Evolutionary conservation across 2,329 filamentous ascomycete species (phyloP), one percentile per base, ranked within the genome.

Genomic region (Claviceps pusilla): DNA sequence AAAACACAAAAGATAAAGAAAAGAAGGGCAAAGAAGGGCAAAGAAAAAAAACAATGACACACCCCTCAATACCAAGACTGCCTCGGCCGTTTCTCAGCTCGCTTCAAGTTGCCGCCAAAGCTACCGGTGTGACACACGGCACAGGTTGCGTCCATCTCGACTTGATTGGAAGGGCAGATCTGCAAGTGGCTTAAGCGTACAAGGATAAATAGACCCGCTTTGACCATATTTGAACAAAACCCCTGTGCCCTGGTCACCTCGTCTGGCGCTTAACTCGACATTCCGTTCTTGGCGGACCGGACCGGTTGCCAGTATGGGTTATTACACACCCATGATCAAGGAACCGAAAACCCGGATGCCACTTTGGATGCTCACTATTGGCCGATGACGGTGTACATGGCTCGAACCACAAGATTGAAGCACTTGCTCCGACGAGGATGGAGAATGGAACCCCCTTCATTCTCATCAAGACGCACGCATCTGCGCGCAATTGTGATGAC

Each of bases 181-280:
- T 29, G 49, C 37, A 45, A 37, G 42, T 46, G 50, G 50, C 50
- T 29, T 19, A 19, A 19, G 19, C 19, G 41, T 37, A 33, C 31
- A 35, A 42, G 59, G 54, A 47, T 51, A 50, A 46, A 52, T 19
- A n/a, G 56, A 54, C 56, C 53, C 52, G 55, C 58, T 52, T 48
- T 54, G 50, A 47, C 53, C 55, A 53, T 52, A 47, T 59, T 59
- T 56, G 55, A 71, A 71, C 68, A 4, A 33, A 33, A 4, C 16
- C 71, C 73, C 66, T 71, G 31, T 7, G 31, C 19, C 19, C 19
- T 19, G 19, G 19, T 19, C 73, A 73, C 66, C 64, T 60, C 66
- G 59, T 43, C 55, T 61, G 61, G 76, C 76, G 76, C 76, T 71
- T 79, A 79, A 74, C 67, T 28, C 37, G 47, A 69, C 68, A 68